Percentiles rank a stretch among this genome's conserved stretches.
These are phyloP conservation scores for Leonotis leonurus DNA, from an alignment of 257 asterid genomes.

Conservation along the genomic window DNA sequence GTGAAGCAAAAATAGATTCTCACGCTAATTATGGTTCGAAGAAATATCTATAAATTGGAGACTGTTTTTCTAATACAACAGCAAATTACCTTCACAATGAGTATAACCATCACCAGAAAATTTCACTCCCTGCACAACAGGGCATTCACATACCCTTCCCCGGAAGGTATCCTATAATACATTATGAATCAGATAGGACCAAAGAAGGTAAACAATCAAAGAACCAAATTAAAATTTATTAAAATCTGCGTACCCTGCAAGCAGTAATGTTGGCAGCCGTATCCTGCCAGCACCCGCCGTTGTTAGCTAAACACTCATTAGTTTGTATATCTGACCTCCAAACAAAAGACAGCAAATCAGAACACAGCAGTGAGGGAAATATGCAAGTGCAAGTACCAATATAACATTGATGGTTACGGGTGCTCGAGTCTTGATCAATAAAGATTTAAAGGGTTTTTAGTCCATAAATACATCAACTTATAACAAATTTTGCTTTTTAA, in stretches of 20 bases:
- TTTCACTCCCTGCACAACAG: constrained; percentile 67
- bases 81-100: constrained; percentile 73
- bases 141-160: constrained; percentile 85
- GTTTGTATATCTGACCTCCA: constrained; percentile 64
- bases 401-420: no score
- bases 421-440: no score
- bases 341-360: constrained; percentile 3
- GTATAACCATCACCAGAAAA: constrained; percentile 84
- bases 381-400: not conserved
- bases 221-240: not conserved
- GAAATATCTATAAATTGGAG: no score
- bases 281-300: constrained; percentile 99
- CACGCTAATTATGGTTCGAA: not conserved
- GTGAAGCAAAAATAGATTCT: not conserved
- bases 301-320: constrained; percentile 76
- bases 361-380: not conserved
- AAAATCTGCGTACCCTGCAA: constrained; percentile 58
- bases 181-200: not conserved
- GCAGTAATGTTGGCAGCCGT: constrained; percentile 67
- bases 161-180: constrained; percentile 75
- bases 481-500: no score
- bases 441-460: no score
- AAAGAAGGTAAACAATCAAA: not conserved
- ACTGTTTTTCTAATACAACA: no score
- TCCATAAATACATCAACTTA: no score